phyloP scores from a whole-genome alignment of 768 basidiomycete genomes.

The Sporobolomyces pararoseus region DNA sequence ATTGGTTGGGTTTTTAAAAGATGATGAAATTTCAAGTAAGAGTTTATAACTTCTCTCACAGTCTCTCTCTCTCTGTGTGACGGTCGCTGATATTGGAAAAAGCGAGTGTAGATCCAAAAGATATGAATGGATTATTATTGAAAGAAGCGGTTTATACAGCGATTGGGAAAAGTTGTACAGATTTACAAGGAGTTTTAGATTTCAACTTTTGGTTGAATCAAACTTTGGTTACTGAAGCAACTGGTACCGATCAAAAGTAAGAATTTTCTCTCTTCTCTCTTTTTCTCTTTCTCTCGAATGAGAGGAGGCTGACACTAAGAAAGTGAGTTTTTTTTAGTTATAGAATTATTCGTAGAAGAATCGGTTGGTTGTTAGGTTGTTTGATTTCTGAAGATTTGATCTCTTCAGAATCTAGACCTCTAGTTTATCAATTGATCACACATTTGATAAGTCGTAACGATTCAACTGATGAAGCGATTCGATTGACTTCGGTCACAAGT shows the following conservation, averaged over 20 bases:
- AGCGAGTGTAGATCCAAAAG: slow-evolving; percentile 50
- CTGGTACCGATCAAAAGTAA: slow-evolving; percentile 61
- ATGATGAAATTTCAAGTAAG: slow-evolving; percentile 58
- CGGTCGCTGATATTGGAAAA: too few species aligned
- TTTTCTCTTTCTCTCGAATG: background rate
- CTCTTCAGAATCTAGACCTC: slow-evolving; percentile 59
- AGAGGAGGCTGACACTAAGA: too few species aligned
- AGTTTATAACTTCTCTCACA: background rate
- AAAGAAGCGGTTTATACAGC: slow-evolving; percentile 87
- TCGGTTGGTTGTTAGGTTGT: slow-evolving; percentile 90
- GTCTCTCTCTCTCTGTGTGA: too few species aligned
- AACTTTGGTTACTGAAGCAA: slow-evolving; percentile 61
- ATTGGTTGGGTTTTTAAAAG: slow-evolving; percentile 60
- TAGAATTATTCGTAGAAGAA: slow-evolving; percentile 86
- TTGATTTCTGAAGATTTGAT: slow-evolving; percentile 70
- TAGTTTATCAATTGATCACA: slow-evolving; percentile 75
- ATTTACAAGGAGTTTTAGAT: slow-evolving; percentile 62
- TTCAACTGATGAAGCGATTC: slow-evolving; percentile 77
- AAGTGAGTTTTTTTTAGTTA: too few species aligned
- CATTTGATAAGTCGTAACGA: slow-evolving; percentile 63
- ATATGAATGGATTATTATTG: slow-evolving; percentile 63
- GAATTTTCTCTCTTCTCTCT: slow-evolving; percentile 32
- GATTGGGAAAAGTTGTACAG: slow-evolving; percentile 71
- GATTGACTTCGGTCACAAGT: slow-evolving; percentile 75
- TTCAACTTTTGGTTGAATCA: slow-evolving; percentile 68